Base-by-base conservation (phyloP, 495 filamentous ascomycete species). In the Bathelium albidoporum region DNA sequence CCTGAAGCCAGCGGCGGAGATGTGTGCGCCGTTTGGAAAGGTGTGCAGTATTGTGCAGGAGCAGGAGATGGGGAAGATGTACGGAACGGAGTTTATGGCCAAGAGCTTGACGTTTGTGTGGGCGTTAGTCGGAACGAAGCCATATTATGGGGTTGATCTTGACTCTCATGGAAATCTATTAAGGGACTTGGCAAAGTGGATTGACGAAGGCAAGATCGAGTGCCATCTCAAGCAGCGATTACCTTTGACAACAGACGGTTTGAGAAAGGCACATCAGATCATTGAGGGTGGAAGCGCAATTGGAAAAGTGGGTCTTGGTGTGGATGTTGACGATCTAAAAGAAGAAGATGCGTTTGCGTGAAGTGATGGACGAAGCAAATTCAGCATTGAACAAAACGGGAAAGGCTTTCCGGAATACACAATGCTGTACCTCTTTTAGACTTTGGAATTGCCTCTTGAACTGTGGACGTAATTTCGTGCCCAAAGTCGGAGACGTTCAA, bases 81-180 rank as follows among this genome's bases (percentile, higher is more conserved):
- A 74, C 59, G 73, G 74, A 1, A 74, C 73, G 12, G 69, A 73
- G 59, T 73, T 68, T 61, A 74, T 76, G 73, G 72, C 72, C 39
- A 76, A 76, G 65, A 70, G 63, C 29, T 39, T 76, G 62, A 68
- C 71, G n/a, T 76, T 73, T 63, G 59, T 67, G 24, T 76, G 73
- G 73, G 68, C 62, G 61, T 59, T 72, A 39, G 39, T 76, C 12
- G 73, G 73, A 11, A 70, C 72, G 52, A 71, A 73, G 49, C 64
- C 64, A n/a, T 63, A 53, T 22, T 70, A 70, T 39, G n/a, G 60
- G 12, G 62, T 67, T 28, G 61, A 70, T 9, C 31, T 62, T 24
- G 66, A 65, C 10, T 59, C 44, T 14, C 66, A 70, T 52, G 66
- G 68, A 26, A 60, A 59, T 31, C 65, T 70, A 26, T 39, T 70